Conservation (phyloP, 805 yeast genomes). For the Jamesozyma jinghongensis region DNA sequence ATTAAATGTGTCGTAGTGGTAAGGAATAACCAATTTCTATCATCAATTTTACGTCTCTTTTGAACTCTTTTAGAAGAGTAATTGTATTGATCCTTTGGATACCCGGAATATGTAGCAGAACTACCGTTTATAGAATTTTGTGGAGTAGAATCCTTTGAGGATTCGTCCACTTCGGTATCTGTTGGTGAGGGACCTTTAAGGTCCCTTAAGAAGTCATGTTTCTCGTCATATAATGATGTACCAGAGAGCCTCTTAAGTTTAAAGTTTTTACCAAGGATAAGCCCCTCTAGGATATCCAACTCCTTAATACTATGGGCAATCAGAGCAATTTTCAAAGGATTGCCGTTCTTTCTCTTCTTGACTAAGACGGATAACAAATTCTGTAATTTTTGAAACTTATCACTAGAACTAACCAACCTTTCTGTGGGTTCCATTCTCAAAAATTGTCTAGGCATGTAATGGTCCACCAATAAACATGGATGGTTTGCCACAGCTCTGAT, state of each 20-base stretch:
- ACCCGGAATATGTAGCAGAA: slow-evolving; percentile 9
- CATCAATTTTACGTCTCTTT: slow-evolving; percentile 9
- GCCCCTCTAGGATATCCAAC: slow-evolving; percentile 69
- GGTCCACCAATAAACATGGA: slow-evolving; percentile 66
- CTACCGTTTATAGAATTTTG: slow-evolving; percentile 2
- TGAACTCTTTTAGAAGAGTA: slow-evolving; percentile 13
- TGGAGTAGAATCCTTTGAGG: slow-evolving; percentile 2
- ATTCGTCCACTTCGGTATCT: background rate
- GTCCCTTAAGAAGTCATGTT: slow-evolving; percentile 11
- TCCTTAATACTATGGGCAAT: slow-evolving; percentile 59
- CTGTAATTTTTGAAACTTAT: slow-evolving; percentile 50
- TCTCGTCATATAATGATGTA: slow-evolving; percentile 42
- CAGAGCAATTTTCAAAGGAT: slow-evolving; percentile 28
- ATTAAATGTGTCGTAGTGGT: slow-evolving; percentile 40
- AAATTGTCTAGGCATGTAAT: slow-evolving; percentile 64
- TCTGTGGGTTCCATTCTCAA: slow-evolving; percentile 58
- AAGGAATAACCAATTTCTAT: slow-evolving; percentile 33
- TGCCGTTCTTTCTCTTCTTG: slow-evolving; percentile 10
- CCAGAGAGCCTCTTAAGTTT: slow-evolving; percentile 63
- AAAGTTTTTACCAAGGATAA: slow-evolving; percentile 61
- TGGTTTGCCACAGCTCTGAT: slow-evolving; percentile 48
- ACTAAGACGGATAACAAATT: slow-evolving; percentile 29
- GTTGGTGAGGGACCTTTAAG: background rate
- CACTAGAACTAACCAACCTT: slow-evolving; percentile 43
- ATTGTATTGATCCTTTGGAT: slow-evolving; percentile 23